These are phyloP conservation scores for Arthrobotrys sphaeroides DNA, from an alignment of 2,329 filamentous ascomycete species.

Conservation along the genomic window DNA sequence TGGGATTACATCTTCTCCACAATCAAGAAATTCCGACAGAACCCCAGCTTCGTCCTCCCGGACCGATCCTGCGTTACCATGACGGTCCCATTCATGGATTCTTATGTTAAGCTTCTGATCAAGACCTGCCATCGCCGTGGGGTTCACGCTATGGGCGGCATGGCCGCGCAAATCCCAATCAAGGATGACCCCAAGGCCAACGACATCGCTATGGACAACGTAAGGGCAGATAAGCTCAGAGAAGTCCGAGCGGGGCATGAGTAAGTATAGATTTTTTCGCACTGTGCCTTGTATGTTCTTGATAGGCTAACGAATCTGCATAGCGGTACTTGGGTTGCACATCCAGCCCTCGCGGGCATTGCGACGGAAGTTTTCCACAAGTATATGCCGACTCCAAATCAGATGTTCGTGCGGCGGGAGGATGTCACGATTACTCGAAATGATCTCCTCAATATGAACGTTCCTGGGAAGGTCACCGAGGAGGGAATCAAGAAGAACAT, in stretches of 20 bases:
- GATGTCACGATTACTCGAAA: slow-evolving; percentile 86
- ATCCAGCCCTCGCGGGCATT: slow-evolving; percentile 88
- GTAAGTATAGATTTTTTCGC: slow-evolving; percentile 60
- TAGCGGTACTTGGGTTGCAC: slow-evolving; percentile 85
- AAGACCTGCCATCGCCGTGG: slow-evolving; percentile 97
- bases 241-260: slow-evolving; percentile 96
- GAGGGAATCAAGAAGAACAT: slow-evolving; percentile 97
- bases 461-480: slow-evolving; percentile 90
- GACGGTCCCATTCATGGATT: slow-evolving; percentile 98
- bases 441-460: slow-evolving; percentile 97
- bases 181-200: slow-evolving; percentile 92
- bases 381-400: slow-evolving; percentile 98
- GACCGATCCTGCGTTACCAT: slow-evolving; percentile 93
- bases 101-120: slow-evolving; percentile 95
- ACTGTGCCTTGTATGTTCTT: not conserved
- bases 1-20: slow-evolving; percentile 99
- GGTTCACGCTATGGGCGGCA: slow-evolving; percentile 98
- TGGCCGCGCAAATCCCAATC: slow-evolving; percentile 99
- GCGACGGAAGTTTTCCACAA: slow-evolving; percentile 95
- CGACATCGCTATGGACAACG: slow-evolving; percentile 90
- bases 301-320: slow-evolving; percentile 6
- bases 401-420: slow-evolving; percentile 88
- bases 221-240: slow-evolving; percentile 93
- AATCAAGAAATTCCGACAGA: slow-evolving; percentile 99
- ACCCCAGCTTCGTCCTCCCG: slow-evolving; percentile 89